A percentile compares a stretch with the other conserved stretches of the same genome.
These are phyloP conservation scores for Diaporthe ampelina DNA, from an alignment of 2,329 filamentous ascomycete species.

Conservation along the genomic window DNA sequence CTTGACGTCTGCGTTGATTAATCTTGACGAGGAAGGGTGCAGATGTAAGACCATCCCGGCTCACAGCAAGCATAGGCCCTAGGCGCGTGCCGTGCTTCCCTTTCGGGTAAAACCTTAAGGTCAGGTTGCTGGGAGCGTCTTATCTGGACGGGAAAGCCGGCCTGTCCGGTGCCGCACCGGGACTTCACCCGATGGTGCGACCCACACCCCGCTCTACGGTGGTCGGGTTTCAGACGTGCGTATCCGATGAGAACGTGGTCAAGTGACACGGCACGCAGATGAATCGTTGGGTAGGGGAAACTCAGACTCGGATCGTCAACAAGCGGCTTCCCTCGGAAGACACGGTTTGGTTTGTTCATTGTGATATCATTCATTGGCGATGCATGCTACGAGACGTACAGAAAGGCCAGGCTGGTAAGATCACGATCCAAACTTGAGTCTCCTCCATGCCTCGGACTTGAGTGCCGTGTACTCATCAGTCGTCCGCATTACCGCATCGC, in stretches of 20 bases:
- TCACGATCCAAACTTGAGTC: slow-evolving; percentile 28
- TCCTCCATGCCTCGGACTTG: slow-evolving; percentile 41
- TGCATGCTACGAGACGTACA: neutral
- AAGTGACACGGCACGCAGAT: slow-evolving; percentile 1
- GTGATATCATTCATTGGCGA: neutral
- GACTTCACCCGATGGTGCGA: slow-evolving; percentile 3
- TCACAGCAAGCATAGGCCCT: neutral
- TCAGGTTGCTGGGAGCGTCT: neutral
- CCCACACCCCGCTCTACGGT: neutral
- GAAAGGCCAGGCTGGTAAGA: neutral
- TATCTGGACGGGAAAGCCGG: slow-evolving; percentile 22
- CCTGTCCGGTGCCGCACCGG: slow-evolving; percentile 9
- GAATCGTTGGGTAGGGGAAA: neutral
- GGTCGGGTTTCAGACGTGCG: neutral
- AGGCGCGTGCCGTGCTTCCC: neutral
- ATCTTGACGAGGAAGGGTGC: neutral
- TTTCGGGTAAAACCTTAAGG: neutral
- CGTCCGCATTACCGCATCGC: slow-evolving; percentile 51
- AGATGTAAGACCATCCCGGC: neutral
- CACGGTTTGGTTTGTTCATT: neutral
- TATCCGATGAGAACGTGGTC: neutral
- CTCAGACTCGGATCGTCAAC: neutral
- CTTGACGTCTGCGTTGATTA: neutral
- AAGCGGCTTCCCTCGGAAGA: neutral
- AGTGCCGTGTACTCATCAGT: slow-evolving; percentile 48